Evolutionary conservation across 2,329 filamentous ascomycete genomes (phyloP).

Genomic region (Colletotrichum karsti): DNA sequence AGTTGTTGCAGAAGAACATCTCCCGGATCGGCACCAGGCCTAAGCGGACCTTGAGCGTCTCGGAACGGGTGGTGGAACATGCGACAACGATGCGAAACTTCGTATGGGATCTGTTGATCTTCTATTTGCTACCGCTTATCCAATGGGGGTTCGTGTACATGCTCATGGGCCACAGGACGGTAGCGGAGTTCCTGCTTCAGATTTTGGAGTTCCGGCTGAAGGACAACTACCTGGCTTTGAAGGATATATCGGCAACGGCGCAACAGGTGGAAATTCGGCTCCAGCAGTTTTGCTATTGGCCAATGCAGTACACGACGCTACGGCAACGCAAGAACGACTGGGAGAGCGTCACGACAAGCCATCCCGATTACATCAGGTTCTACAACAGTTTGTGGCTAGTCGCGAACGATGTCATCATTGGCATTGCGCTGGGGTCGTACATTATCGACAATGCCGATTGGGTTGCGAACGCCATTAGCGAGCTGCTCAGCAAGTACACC

Average conservation of each 20-base stretch:
- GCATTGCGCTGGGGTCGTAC: slow-evolving; percentile 94
- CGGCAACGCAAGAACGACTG: slow-evolving; percentile 91
- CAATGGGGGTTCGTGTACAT: slow-evolving; percentile 78
- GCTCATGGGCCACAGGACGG: slow-evolving; percentile 80
- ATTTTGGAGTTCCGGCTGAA: slow-evolving; percentile 86
- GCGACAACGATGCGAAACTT: slow-evolving; percentile 87
- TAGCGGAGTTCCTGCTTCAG: slow-evolving; percentile 80
- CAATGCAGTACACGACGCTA: slow-evolving; percentile 92
- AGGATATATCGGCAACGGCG: slow-evolving; percentile 95
- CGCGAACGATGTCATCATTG: slow-evolving; percentile 98
- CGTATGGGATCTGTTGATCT: slow-evolving; percentile 75
- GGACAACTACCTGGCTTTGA: slow-evolving; percentile 83
- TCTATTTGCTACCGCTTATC: slow-evolving; percentile 82
- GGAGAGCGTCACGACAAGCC: slow-evolving; percentile 94
- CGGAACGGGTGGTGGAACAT: slow-evolving; percentile 92
- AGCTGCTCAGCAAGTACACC: slow-evolving; percentile 81
- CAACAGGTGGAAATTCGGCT: slow-evolving; percentile 97
- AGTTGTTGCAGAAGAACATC: slow-evolving; percentile 88
- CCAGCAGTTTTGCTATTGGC: slow-evolving; percentile 99
- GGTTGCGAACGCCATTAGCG: slow-evolving; percentile 83
- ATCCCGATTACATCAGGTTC: slow-evolving; percentile 98
- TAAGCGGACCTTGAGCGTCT: slow-evolving; percentile 89
- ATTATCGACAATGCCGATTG: slow-evolving; percentile 93
- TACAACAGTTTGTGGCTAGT: slow-evolving; percentile 99
- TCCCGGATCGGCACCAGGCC: slow-evolving; percentile 82